Evolutionary conservation across 2,329 filamentous ascomycete species (phyloP), one percentile per base, ranked within the genome.

Genomic region (Alternaria solani): DNA sequence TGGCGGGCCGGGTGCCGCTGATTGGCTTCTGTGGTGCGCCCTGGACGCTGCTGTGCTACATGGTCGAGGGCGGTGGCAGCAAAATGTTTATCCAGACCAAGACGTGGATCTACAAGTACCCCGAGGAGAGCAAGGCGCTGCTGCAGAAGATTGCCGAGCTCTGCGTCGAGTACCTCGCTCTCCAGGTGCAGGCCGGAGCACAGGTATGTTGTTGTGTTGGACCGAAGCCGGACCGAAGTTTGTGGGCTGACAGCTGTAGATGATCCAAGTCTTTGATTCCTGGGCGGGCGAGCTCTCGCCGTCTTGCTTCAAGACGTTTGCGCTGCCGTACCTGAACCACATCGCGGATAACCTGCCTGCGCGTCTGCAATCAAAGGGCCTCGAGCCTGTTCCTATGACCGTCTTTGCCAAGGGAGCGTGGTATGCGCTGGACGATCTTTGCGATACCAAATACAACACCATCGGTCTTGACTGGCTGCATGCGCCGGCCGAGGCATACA

Each of bases 401-500:
- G 93, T 98, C 25, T 99, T 99, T 79, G 93, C 95, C 36, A 99
- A 99, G 83, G 95, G 95, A 11, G 94, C 95, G 11, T 98, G 95
- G 92, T 95, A 96, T 79, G 93, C 93, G 4, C 85, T 99, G 49
- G 92, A 97, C 69, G 89, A 91, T 32, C 87, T 95, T 20, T 97
- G 94, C 81, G 84, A 93, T 73, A 87, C 94, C 16, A 94, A 93
- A 41, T 99, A 98, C 83, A 88, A 98, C 74, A 93, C 97, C 38
- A 91, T 99, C 57, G 93, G 95, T 5, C 84, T 99, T 67, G 95
- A 99, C 81, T 99, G 95, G 95, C 84, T 96, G 48, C 91, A 97
- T 72, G 93, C 95, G 71, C 91, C 95, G 11, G 90, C 89, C 3
- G 89, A 95, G 68, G 94, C 95, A 11, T 89, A 92, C 71, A 89